Base-by-base conservation (phyloP, 441 rosid genomes). In the Croton setiger region DNA sequence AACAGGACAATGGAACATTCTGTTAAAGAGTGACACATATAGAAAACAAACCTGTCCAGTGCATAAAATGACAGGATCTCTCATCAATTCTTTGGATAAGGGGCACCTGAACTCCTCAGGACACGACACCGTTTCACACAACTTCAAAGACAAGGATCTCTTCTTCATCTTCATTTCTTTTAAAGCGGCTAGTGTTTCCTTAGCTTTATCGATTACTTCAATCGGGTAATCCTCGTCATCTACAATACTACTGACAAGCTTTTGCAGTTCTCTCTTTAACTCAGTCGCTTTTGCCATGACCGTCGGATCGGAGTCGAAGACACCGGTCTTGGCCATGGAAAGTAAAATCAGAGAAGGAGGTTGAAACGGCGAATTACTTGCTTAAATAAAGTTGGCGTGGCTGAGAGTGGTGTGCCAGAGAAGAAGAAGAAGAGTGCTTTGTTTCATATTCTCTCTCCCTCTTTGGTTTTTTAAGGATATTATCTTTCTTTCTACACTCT, bases 91-190 rank as follows among this genome's bases (percentile, higher is more conserved):
- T n/a, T 84, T 86, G 27, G 99, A 94, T 43, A 94, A 79, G 41
- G 97, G 97, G 69, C 99, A 94, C 72, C 78, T 85, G 72, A 86
- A 90, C 82, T 88, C 94, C 2, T 90, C 89, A 35, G 99, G 99
- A 71, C 89, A 86, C 27, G 83, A 63, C n/a, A 81, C 71, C n/a
- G 79, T 74, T 71, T 80, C 84, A 9, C 68, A 72, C 65, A 76
- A 74, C 80, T 81, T 79, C 15, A 82, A 48, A 17, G 91, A 85
- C 59, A 66, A 27, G 39, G 92, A 84, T 77, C 77, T 83, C 78
- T 75, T 83, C 27, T 52, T 18, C 10, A 73, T 69, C 83, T 80
- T 89, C 58, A 84, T 74, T 17, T 84, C 84, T 69, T 77, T 83
- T 39, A 90, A 72, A 7, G 87, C 84, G 41, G 57, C 79, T 2